Evolutionary conservation across 495 filamentous ascomycete species (phyloP).

Genomic region (Penicillium desertorum): DNA sequence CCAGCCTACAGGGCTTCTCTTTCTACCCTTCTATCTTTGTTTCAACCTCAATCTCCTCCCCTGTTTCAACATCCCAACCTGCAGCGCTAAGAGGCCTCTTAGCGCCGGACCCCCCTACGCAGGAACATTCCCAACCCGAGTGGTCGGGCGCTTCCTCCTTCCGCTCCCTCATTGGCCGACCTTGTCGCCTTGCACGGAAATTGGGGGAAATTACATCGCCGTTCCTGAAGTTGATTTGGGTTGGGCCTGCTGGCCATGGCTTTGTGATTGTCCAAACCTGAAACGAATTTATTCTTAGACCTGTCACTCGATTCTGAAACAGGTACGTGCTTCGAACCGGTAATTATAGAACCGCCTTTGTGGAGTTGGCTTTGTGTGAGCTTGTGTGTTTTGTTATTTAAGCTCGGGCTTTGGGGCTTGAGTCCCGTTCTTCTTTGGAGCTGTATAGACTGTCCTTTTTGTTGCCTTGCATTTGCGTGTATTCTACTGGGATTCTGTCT

Average conservation of each 20-base stretch:
- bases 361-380: constrained; percentile 12
- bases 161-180: constrained; percentile 20
- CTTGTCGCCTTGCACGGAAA: constrained; percentile 23
- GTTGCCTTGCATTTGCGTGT: constrained; percentile 26
- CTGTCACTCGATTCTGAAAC: constrained; percentile 30
- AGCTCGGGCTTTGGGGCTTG: constrained; percentile 6
- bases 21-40: not conserved
- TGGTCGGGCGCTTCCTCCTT: constrained; percentile 26
- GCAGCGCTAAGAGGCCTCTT: constrained; percentile 7
- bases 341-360: constrained; percentile 31
- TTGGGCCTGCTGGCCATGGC: constrained; percentile 18
- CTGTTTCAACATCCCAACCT: constrained; percentile 5
- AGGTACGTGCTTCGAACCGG: constrained; percentile 16
- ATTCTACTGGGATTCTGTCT: constrained; percentile 23
- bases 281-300: constrained; percentile 31
- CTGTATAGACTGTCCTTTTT: constrained; percentile 14
- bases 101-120: constrained; percentile 24
- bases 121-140: constrained; percentile 15
- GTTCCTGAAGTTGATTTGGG: constrained; percentile 24
- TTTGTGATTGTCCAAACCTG: constrained; percentile 18
- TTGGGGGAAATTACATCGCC: constrained; percentile 27
- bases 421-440: not conserved
- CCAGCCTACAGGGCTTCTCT: not conserved
- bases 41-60: constrained; percentile 1
- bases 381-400: constrained; percentile 5